Percentiles rank a stretch among this genome's conserved stretches.
phyloP scores from a whole-genome alignment of 768 basidiomycete genomes.

The Hortiboletus campestris region DNA sequence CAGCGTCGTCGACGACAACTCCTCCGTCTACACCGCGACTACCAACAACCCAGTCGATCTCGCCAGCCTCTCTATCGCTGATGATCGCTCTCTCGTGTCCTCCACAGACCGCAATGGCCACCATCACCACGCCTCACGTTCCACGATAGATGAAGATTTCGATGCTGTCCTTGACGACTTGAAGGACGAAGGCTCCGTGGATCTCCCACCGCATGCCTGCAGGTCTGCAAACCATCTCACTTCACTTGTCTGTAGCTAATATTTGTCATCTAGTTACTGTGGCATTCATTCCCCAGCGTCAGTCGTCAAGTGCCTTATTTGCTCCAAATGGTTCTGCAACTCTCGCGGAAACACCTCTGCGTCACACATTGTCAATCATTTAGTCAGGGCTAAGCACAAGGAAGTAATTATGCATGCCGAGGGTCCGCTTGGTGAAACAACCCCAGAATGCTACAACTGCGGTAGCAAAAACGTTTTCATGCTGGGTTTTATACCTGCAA shows the following conservation, averaged over 20 bases:
- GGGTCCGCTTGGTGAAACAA: slow-evolving; percentile 93
- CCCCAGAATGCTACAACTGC: slow-evolving; percentile 98
- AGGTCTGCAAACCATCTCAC: slow-evolving; percentile 52
- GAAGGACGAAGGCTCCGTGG: slow-evolving; percentile 75
- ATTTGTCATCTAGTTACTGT: slow-evolving; percentile 68
- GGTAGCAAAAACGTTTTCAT: slow-evolving; percentile 99
- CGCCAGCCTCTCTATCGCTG: slow-evolving; percentile 63
- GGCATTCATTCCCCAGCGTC: slow-evolving; percentile 97
- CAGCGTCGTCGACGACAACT: slow-evolving; percentile 74
- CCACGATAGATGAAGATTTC: slow-evolving; percentile 74
- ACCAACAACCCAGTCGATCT: slow-evolving; percentile 64
- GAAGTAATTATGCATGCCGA: slow-evolving; percentile 97
- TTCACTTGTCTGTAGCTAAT: slow-evolving; percentile 3
- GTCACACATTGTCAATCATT: slow-evolving; percentile 98
- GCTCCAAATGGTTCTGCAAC: slow-evolving; percentile 98
- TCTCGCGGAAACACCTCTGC: slow-evolving; percentile 97
- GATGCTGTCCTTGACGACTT: slow-evolving; percentile 87
- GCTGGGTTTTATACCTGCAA: slow-evolving; percentile 98
- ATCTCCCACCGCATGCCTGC: slow-evolving; percentile 93
- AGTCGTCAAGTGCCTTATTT: slow-evolving; percentile 92
- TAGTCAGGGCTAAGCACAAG: slow-evolving; percentile 98
- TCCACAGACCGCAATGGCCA: slow-evolving; percentile 40
- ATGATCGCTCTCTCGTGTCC: slow-evolving; percentile 50
- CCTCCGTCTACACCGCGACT: slow-evolving; percentile 75
- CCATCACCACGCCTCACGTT: slow-evolving; percentile 33